These are phyloP conservation scores for Postia placenta DNA, from an alignment of 768 basidiomycete species.

Conservation along the genomic window DNA sequence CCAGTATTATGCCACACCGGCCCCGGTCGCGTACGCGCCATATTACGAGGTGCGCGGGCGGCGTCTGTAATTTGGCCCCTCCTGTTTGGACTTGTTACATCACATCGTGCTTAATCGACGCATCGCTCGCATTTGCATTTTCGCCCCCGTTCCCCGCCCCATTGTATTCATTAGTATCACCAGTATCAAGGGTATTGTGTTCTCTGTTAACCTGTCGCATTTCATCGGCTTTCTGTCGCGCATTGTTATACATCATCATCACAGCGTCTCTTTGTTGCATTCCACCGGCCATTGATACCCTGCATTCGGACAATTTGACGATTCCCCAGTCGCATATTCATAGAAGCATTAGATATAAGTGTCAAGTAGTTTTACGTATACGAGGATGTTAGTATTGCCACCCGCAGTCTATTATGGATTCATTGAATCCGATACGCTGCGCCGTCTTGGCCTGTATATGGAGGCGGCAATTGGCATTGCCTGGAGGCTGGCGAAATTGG, in stretches of 20 bases:
- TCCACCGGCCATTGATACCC: conserved; percentile 8
- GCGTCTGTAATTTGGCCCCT: conserved; percentile 17
- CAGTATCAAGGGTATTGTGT: neutral
- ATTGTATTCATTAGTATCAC: neutral
- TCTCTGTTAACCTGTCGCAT: conserved; percentile 1
- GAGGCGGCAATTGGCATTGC: too few species aligned
- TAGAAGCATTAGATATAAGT: too few species aligned
- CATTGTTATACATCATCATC: conserved; percentile 17
- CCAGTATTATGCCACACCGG: conserved; percentile 46
- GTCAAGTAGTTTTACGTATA: too few species aligned
- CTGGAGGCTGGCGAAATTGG: too few species aligned
- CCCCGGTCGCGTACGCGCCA: conserved; percentile 17
- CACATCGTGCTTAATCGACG: neutral
- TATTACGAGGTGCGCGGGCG: conserved; percentile 26
- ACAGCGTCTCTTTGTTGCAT: conserved; percentile 11
- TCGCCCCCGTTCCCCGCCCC: neutral
- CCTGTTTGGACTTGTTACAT: neutral
- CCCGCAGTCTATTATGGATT: too few species aligned
- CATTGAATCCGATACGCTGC: too few species aligned
- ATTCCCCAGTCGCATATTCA: neutral
- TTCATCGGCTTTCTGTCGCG: conserved; percentile 5
- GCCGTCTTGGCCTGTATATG: too few species aligned
- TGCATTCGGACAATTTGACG: conserved; percentile 14
- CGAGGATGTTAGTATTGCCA: too few species aligned
- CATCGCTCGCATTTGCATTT: neutral